Evolutionary conservation across 495 filamentous ascomycete genomes (phyloP), one percentile per base, ranked within the genome.

Genomic region (Talaromyces proteolyticus): DNA sequence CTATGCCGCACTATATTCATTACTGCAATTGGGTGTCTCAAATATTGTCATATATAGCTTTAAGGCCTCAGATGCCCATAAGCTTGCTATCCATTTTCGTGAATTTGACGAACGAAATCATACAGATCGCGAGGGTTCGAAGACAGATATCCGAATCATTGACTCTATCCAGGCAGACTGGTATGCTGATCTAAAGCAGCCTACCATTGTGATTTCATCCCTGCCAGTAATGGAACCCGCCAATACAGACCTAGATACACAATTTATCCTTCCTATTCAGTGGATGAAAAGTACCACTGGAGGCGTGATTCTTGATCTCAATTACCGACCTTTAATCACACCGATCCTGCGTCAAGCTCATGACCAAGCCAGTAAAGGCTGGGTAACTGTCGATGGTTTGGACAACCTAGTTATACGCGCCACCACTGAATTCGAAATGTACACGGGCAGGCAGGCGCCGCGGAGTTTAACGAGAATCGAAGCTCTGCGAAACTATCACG

Each of bases 361-460:
- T 2, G 61, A 60, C 6, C 60, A 85, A 11, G 79, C 82, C 0
- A 76, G 79, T 21, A 66, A 68, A 4, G 79, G 81, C 0, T 92
- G 86, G 86, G 79, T 86, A 2, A 80, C 85, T 5, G 74, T 92
- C 39, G 86, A 90, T 51, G 87, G 87, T 4, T 69, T 90, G 6
- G 88, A 90, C 52, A 78, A 90, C 6, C 75, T 92, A 2, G 80
- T 81, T 1, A 87, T 90, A 63, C 87, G 88, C 70, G 87, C 84
- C 0, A 88, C 86, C 59, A 86, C 87, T 38, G 85, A 88, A 21
- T 92, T 90, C 56, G 87, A 91, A 59, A 64, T 90, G 12, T 89
- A 90, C 67, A 88, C 87, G 0, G 88, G 87, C 1, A 75, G 86
- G 20, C 77, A 85, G 56, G 87, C 87, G 17, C 88, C 87, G 0